Evolutionary conservation across 169 alveolate species (phyloP), one percentile per base, ranked within the genome.

Genomic region (Perkinsus marinus): DNA sequence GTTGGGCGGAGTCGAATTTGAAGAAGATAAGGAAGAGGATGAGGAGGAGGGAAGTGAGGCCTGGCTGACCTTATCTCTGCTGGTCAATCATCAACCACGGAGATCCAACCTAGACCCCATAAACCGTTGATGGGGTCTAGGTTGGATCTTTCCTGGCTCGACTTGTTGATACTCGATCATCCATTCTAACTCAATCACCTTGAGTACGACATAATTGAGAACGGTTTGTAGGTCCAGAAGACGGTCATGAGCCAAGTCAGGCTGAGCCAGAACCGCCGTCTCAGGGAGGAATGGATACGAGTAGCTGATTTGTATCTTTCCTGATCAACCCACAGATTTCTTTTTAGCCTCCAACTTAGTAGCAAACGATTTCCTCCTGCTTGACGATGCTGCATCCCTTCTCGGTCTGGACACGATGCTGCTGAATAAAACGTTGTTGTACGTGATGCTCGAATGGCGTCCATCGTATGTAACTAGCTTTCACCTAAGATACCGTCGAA

Each of bases 1-100:
- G 47, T 90, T 98, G 90, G 99, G 99, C 89, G 98, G 98, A 93
- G 96, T 98, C 7, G 96, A 97, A 92, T 95, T 98, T 93, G 79
- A 57, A 26, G 79, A 57, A 57, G 79, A 57, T 57, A 57, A 57
- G 79, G 79, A 57, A 19, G 79, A 57, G 79, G 79, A 13, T 57
- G 79, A 26, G 79, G 79, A 57, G 46, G 46, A 41, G 10, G 46
- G 46, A 57, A 30, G 79, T 26, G 34, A 57, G 5, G 7, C 79
- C 5, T 0, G 30, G 5, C 36, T 13, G 0, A 16, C 7, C 79
- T 57, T 6, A 13, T 57, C 26, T 41, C 46, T 10, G 10, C 10
- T 41, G 10, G 46, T 6, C 19, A 41, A 41, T 41, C 46, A 6
- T 10, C 46, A 41, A 41, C 19, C 46, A 41, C 46, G n/a, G n/a